Evolutionary conservation across 441 rosid species (phyloP).

Genomic region (Bocquillonia castaneifolia): DNA sequence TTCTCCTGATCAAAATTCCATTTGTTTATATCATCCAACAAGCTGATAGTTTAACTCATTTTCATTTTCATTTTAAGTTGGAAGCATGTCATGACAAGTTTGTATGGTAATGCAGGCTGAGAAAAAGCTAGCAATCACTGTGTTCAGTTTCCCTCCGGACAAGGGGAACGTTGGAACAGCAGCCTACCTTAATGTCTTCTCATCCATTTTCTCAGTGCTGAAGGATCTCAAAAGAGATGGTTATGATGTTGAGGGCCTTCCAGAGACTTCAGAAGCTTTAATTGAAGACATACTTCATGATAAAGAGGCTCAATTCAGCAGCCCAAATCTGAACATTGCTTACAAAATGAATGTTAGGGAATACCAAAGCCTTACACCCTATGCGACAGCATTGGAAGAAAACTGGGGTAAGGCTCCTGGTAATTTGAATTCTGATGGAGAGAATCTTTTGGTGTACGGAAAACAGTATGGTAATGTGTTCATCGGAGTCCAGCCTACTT

Average conservation of each 20-base stretch:
- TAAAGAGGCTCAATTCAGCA: slow-evolving; percentile 96
- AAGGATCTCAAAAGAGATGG: slow-evolving; percentile 80
- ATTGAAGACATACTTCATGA: slow-evolving; percentile 90
- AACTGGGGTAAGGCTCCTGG: slow-evolving; percentile 99
- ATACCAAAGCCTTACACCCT: slow-evolving; percentile 77
- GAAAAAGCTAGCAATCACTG: slow-evolving; percentile 90
- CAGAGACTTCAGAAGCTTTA: slow-evolving; percentile 80
- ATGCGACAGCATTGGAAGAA: slow-evolving; percentile 79
- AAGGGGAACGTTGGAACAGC: slow-evolving; percentile 96
- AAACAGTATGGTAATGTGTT: slow-evolving; percentile 88
- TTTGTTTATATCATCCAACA: background rate
- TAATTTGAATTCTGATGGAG: slow-evolving; percentile 90
- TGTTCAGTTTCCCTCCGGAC: slow-evolving; percentile 98
- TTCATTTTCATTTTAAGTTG: background rate
- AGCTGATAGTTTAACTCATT: background rate
- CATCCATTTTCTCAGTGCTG: slow-evolving; percentile 87
- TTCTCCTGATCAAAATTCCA: background rate
- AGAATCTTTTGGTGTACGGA: slow-evolving; percentile 85
- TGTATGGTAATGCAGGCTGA: slow-evolving; percentile 53
- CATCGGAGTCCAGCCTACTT: slow-evolving; percentile 98
- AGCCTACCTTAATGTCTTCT: slow-evolving; percentile 91
- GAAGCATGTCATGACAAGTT: slow-evolving; percentile 17
- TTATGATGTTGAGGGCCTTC: slow-evolving; percentile 84
- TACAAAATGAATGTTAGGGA: slow-evolving; percentile 91
- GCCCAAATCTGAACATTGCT: slow-evolving; percentile 83